Base-by-base conservation (phyloP, 768 basidiomycete genomes). In the Phylloporus sp. region DNA sequence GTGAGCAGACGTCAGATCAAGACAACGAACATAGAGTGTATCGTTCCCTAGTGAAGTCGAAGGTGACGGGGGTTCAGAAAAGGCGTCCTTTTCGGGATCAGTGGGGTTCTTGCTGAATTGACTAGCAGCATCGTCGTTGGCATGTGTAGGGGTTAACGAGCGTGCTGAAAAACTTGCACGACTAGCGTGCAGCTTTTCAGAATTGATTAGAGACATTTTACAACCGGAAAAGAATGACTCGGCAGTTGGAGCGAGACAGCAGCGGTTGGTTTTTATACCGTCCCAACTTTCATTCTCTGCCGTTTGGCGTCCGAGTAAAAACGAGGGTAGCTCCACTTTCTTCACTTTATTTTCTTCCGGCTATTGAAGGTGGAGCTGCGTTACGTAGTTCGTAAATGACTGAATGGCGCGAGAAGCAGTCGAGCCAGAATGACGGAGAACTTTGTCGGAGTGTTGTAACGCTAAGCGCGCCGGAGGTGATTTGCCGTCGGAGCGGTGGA, bases 171-270 rank as follows among this genome's bases (percentile, higher is more conserved):
- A 48, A 48, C 34, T 49, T 34, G 43, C 48, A 52, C 50, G 50
- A 35, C 48, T 48, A 13, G 53, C 40, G 27, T 55, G 44, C 2
- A 27, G 9, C 9, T 44, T 44, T 6, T 45, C 27, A 45, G 50
- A 52, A 38, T 37, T 50, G 7, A 38, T 43, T 22, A 58, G 48
- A 41, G 54, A 42, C 57, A 53, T 56, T 31, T 39, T 49, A 48
- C 40, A 45, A 36, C 7, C 43, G 15, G 22, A 50, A 56, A 59
- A 31, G 46, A 56, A 33, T 38, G 54, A 26, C 38, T 39, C 31
- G 32, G 48, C 48, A 55, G 48, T 38, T 59, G 35, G 50, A 20
- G 35, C 40, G 20, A 28, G 39, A 21, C 2, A 38, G 46, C 24
- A 24, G 21, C 23, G 20, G 42, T 45, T 32, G 27, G 28, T 4